Evolutionary conservation across 2,329 filamentous ascomycete species (phyloP), one percentile per base, ranked within the genome.

Genomic region (Talaromyces sp.): DNA sequence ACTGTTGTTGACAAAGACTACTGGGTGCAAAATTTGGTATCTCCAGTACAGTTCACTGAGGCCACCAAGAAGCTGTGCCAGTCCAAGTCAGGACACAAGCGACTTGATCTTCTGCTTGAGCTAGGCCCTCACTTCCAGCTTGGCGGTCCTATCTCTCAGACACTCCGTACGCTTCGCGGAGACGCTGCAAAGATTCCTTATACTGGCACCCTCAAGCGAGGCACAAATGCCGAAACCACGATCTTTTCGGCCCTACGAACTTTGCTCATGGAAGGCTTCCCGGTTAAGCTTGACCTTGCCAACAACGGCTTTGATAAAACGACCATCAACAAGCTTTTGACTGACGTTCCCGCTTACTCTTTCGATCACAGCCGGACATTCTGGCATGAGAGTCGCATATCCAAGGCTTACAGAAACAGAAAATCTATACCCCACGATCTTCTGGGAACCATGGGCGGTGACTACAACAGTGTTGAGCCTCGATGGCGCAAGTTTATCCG

Each of bases 21-120:
- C 62, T 80, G 77, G 75, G 69, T 71, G 0, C 67, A 71, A n/a
- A 80, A 79, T 64, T 68, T 80, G 69, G 58, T 72, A 0, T 67
- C 69, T 1, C 69, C 76, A 5, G 76, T 80, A 15, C 68, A 72
- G 2, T 80, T 78, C 66, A 69, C 69, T n/a, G 58, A 69, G 19
- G 72, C 71, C 5, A 29, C 66, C 56, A 43, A 65, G 67, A 17
- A 59, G 51, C 1, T 69, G 63, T 25, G 65, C 19, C 38, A 61
- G 17, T 17, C 40, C 11, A 31, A 13, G 15, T 31, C 40, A 15
- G 40, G 40, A 8, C n/a, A 49, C n/a, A 29, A 34, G 40, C 22
- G 27, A 49, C 4, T 61, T 11, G 40, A 61, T 34, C 15, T 31
- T 17, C n/a, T 47, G 31, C 47, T 70, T 19, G 75, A 77, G 47